phyloP scores from a whole-genome alignment of 2,329 filamentous ascomycete genomes.

The Thermochaetoides dissita region DNA sequence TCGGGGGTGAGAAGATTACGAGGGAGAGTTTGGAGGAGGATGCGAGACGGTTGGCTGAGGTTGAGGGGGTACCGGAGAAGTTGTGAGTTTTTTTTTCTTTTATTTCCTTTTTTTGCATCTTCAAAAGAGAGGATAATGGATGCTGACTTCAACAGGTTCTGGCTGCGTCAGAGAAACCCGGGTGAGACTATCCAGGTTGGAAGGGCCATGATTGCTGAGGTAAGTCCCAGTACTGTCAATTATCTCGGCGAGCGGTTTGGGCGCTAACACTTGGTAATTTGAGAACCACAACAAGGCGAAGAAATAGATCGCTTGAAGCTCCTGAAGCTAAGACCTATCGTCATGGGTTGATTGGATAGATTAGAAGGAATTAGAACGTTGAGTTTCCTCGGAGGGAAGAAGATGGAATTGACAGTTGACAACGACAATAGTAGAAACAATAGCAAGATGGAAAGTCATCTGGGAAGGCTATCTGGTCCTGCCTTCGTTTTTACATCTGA shows the following conservation, averaged over 20 bases:
- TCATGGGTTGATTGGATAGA: neutral
- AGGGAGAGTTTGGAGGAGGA: slow-evolving; percentile 51
- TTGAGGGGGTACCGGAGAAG: slow-evolving; percentile 38
- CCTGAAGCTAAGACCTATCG: neutral
- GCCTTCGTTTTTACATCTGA: too few species aligned
- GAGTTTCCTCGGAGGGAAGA: too few species aligned
- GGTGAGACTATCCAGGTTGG: slow-evolving; percentile 44
- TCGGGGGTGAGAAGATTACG: slow-evolving; percentile 48
- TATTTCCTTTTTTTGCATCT: neutral
- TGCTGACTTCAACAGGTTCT: slow-evolving; percentile 32
- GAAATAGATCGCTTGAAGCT: neutral
- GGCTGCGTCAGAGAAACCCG: slow-evolving; percentile 45
- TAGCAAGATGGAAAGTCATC: too few species aligned
- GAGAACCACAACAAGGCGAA: slow-evolving; percentile 7
- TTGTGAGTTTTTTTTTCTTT: slow-evolving; percentile 11
- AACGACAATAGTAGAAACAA: too few species aligned
- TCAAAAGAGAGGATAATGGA: neutral
- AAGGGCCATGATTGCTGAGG: slow-evolving; percentile 38
- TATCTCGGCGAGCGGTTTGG: neutral
- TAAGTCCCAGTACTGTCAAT: slow-evolving; percentile 6
- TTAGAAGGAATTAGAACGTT: neutral
- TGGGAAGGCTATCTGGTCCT: too few species aligned
- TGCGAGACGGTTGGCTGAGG: slow-evolving; percentile 32
- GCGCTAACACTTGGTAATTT: neutral
- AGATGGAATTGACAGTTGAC: too few species aligned